Evolutionary conservation across 192 early-diverging fungal species (phyloP).

Genomic region (Backusella luteola): DNA sequence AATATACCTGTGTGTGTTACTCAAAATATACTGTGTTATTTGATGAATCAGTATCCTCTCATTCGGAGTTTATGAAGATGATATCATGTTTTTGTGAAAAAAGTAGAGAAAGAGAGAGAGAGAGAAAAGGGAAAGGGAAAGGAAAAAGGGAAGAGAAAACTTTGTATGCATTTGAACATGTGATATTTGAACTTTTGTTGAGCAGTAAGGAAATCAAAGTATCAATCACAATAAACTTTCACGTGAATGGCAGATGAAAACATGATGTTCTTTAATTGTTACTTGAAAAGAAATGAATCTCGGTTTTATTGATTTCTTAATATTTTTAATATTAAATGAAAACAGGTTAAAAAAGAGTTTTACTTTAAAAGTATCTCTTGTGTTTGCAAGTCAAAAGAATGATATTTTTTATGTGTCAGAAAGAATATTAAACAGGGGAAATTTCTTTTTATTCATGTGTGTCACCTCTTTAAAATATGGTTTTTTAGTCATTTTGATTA

Average conservation of each 20-base stretch:
- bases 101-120: background rate
- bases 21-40: background rate
- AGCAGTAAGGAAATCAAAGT: background rate
- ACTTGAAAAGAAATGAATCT: background rate
- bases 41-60: background rate
- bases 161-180: background rate
- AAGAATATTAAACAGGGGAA: background rate
- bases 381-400: background rate
- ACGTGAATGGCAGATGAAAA: background rate
- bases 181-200: background rate
- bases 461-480: background rate
- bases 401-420: background rate
- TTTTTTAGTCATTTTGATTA: slow-evolving; percentile 9
- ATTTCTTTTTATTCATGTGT: slow-evolving; percentile 1
- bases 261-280: background rate
- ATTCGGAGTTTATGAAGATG: background rate
- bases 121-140: background rate
- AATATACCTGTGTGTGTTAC: background rate
- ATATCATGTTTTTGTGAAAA: background rate
- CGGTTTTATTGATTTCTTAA: background rate
- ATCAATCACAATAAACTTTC: slow-evolving; percentile 1
- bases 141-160: background rate
- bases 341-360: background rate
- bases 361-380: background rate
- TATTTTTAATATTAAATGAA: background rate